Percentiles rank a stretch among this genome's conserved stretches.
Evolutionary conservation across 352 stramenopile species (phyloP).

Genomic region (Pythium aphanidermatum): DNA sequence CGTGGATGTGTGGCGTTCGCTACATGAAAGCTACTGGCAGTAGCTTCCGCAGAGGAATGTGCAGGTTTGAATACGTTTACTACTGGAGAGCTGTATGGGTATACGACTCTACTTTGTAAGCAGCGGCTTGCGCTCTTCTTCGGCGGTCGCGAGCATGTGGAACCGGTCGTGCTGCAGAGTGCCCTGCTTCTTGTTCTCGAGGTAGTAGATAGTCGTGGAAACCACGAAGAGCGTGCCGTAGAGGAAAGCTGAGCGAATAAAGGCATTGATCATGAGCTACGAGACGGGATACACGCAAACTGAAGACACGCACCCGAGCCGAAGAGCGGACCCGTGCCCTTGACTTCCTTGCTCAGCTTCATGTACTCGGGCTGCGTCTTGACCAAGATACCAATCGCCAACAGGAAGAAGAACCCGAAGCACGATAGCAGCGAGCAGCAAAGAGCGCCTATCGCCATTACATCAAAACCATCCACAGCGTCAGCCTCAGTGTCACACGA

Average conservation of each 20-base stretch:
- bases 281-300: too few relatives aligned
- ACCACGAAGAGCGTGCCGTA: constrained; percentile 69
- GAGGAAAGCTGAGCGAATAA: constrained; percentile 46
- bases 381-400: constrained; percentile 56
- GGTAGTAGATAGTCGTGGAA: constrained; percentile 60
- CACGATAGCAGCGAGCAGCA: constrained; percentile 72
- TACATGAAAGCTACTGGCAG: too few relatives aligned
- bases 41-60: too few relatives aligned
- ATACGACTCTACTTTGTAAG: constrained; percentile 53
- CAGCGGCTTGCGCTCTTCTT: constrained; percentile 59
- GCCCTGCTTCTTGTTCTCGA: constrained; percentile 55
- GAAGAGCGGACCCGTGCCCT: constrained; percentile 55
- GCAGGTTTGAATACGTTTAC: constrained; percentile 1
- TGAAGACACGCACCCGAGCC: constrained; percentile 50
- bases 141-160: constrained; percentile 32
- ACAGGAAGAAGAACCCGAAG: constrained; percentile 70
- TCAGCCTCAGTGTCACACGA: neutral
- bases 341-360: constrained; percentile 72
- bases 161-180: constrained; percentile 23
- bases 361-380: constrained; percentile 80
- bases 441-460: constrained; percentile 37
- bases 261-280: neutral
- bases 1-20: too few relatives aligned
- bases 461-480: neutral
- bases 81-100: neutral